phyloP scores from a whole-genome alignment of 257 asterid genomes.

The Solanum peruvianum region DNA sequence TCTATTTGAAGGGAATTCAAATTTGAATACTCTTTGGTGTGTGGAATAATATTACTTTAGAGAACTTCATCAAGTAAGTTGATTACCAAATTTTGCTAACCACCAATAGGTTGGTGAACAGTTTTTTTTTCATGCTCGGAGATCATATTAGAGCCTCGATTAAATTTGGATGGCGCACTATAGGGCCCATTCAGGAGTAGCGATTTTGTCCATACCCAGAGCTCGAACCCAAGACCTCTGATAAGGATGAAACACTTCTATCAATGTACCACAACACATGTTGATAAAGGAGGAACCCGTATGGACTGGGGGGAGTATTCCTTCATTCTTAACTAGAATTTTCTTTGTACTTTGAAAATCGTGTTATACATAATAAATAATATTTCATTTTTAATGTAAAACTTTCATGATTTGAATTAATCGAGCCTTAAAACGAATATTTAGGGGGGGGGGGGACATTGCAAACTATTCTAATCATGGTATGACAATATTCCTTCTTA shows the following conservation, averaged over 20 bases:
- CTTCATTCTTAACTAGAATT: neutral
- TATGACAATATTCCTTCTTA: neutral
- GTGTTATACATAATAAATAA: rapidly evolving
- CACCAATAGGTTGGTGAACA: neutral
- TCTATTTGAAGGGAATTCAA: neutral
- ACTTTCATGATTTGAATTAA: neutral
- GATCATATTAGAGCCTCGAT: no score
- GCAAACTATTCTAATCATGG: neutral
- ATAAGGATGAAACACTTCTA: no score
- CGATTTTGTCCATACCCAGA: no score
- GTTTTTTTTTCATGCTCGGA: no score
- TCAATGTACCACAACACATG: no score
- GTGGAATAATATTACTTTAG: neutral
- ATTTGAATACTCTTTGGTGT: neutral
- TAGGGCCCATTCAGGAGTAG: no score
- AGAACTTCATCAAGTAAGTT: neutral
- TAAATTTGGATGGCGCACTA: no score
- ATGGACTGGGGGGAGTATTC: rapidly evolving
- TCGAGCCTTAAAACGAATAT: neutral
- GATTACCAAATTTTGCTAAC: neutral
- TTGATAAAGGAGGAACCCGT: no score
- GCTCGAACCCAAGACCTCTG: no score
- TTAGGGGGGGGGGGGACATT: neutral
- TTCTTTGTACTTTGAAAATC: neutral
- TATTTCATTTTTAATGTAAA: neutral